Conservation (phyloP, 345 rosid genomes). For the Sapria himalayana region DNA sequence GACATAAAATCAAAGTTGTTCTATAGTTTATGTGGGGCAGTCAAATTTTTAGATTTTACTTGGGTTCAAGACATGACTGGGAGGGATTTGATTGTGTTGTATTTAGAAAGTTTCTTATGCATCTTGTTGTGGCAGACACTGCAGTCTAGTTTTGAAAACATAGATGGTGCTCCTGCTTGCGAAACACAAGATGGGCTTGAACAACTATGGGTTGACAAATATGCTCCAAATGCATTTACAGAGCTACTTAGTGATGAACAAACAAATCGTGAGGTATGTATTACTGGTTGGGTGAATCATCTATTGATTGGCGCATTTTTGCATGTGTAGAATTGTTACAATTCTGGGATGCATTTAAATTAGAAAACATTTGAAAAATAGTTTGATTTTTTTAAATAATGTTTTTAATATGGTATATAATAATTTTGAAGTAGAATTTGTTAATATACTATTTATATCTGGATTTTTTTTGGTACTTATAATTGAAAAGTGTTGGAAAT, state of each 20-base stretch:
- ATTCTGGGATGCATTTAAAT: no score
- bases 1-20: no score
- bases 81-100: no score
- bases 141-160: slow-evolving; percentile 41
- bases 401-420: no score
- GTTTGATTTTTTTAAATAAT: slow-evolving; percentile 1
- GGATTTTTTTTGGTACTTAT: no score
- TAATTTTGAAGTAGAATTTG: no score
- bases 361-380: slow-evolving; percentile 4
- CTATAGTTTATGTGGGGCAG: no score
- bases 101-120: slow-evolving; percentile 6
- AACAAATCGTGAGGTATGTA: slow-evolving; percentile 77
- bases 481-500: no score
- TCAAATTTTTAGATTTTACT: no score
- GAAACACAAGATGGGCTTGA: slow-evolving; percentile 29
- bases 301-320: background rate
- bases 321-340: no score
- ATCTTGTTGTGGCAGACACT: slow-evolving; percentile 34
- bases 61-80: no score
- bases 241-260: slow-evolving; percentile 97
- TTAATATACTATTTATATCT: no score
- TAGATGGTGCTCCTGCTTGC: slow-evolving; percentile 16
- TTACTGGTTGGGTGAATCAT: slow-evolving; percentile 1
- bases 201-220: slow-evolving; percentile 86
- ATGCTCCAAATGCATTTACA: slow-evolving; percentile 79